Conservation (phyloP, 306 rosid genomes). For the Begonia masoniana region DNA sequence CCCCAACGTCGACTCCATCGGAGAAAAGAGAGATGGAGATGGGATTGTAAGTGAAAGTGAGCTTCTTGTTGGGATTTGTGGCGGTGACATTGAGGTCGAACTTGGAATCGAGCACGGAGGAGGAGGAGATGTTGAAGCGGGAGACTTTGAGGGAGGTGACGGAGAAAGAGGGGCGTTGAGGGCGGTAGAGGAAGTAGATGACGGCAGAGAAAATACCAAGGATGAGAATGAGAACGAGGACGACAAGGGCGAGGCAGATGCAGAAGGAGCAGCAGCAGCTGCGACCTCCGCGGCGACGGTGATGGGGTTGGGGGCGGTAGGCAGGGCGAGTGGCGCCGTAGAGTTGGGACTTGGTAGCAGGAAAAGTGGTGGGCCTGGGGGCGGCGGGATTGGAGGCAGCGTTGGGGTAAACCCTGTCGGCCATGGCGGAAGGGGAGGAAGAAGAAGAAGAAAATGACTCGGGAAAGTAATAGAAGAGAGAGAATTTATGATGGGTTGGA, state of each 20-base stretch:
- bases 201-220: slow-evolving; percentile 26
- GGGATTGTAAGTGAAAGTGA: slow-evolving; percentile 22
- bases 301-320: slow-evolving; percentile 51
- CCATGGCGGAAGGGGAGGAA: not conserved
- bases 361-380: slow-evolving; percentile 39
- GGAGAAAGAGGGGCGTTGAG: slow-evolving; percentile 31
- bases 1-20: slow-evolving; percentile 21
- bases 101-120: slow-evolving; percentile 21
- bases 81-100: slow-evolving; percentile 30
- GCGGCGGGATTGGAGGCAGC: slow-evolving; percentile 10
- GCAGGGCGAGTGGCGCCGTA: slow-evolving; percentile 59
- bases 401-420: slow-evolving; percentile 11
- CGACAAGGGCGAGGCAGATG: slow-evolving; percentile 33
- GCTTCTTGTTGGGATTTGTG: slow-evolving; percentile 38
- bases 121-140: slow-evolving; percentile 17
- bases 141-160: slow-evolving; percentile 21
- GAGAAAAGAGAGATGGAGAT: slow-evolving; percentile 15
- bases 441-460: not conserved
- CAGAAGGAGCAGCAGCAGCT: slow-evolving; percentile 44
- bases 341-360: slow-evolving; percentile 34
- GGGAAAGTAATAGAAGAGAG: not conserved
- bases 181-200: slow-evolving; percentile 54
- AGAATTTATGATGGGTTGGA: not conserved
- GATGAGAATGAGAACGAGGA: slow-evolving; percentile 36
- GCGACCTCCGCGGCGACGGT: slow-evolving; percentile 31